A percentile compares a stretch with the other conserved stretches of the same genome.
These are phyloP conservation scores for Floccularia luteovirens DNA, from an alignment of 768 basidiomycete genomes.

Conservation along the genomic window DNA sequence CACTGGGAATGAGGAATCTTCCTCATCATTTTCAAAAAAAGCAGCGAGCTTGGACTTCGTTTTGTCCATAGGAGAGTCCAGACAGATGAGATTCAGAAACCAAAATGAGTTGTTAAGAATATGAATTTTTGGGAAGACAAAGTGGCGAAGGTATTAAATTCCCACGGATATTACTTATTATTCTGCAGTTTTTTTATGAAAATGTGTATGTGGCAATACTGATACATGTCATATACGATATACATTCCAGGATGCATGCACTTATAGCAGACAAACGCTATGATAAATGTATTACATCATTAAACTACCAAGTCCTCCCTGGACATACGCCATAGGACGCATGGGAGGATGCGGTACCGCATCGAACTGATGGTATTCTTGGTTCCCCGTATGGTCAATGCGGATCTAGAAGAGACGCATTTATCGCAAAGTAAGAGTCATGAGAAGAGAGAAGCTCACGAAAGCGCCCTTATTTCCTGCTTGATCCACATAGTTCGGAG, in stretches of 20 bases:
- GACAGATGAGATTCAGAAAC: too few relatives aligned
- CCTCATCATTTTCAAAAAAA: constrained; percentile 82
- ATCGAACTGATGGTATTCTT: constrained; percentile 75
- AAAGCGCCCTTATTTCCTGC: constrained; percentile 89
- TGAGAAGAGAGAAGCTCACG: constrained; percentile 35
- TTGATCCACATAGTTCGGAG: constrained; percentile 94
- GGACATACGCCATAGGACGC: constrained; percentile 89
- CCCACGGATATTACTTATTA: too few relatives aligned
- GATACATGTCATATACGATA: constrained; percentile 7
- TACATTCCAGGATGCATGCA: too few relatives aligned
- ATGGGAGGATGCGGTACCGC: constrained; percentile 84
- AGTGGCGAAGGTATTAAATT: too few relatives aligned
- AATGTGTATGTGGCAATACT: constrained; percentile 1
- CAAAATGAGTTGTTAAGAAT: too few relatives aligned
- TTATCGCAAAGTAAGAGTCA: background rate
- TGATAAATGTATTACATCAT: constrained; percentile 58
- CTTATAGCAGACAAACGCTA: background rate
- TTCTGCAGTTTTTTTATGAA: too few relatives aligned
- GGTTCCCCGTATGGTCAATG: constrained; percentile 69
- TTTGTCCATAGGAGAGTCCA: constrained; percentile 48
- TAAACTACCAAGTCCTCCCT: constrained; percentile 56
- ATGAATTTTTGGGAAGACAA: background rate
- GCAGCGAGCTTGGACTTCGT: constrained; percentile 64
- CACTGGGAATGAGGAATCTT: constrained; percentile 85
- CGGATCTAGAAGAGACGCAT: constrained; percentile 48